Evolutionary conservation across 768 basidiomycete species (phyloP).

Genomic region (Mycena indigotica): DNA sequence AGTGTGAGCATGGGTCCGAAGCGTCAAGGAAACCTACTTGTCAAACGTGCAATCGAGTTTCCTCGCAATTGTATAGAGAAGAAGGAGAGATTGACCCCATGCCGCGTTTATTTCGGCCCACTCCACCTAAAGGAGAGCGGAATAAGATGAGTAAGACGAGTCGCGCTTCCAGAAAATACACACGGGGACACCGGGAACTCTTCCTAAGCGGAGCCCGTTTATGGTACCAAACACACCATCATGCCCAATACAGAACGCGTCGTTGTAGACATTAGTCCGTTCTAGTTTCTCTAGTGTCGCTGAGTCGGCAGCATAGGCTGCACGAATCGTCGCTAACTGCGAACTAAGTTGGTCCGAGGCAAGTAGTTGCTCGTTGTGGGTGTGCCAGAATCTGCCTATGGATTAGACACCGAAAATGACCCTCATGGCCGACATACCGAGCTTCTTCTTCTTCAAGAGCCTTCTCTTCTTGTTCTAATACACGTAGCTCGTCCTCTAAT

Average conservation of each 20-base stretch:
- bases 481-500: conserved; percentile 70
- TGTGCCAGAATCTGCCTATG: conserved; percentile 72
- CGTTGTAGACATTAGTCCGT: conserved; percentile 92
- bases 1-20: conserved; percentile 9
- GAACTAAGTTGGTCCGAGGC: conserved; percentile 65
- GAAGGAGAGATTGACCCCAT: conserved; percentile 93
- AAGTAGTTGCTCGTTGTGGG: conserved; percentile 73
- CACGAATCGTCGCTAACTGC: conserved; percentile 70
- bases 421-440: conserved; percentile 52
- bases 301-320: conserved; percentile 78
- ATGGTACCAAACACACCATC: conserved; percentile 98
- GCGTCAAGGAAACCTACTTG: conserved; percentile 51
- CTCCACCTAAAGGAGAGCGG: conserved; percentile 75
- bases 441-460: conserved; percentile 81
- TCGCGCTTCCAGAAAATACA: conserved; percentile 26
- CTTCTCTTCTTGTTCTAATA: conserved; percentile 77
- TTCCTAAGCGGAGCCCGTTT: conserved; percentile 89
- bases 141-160: conserved; percentile 6
- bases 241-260: conserved; percentile 93
- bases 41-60: conserved; percentile 91
- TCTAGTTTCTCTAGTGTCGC: conserved; percentile 81
- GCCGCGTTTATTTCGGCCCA: conserved; percentile 99
- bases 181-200: conserved; percentile 82
- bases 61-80: conserved; percentile 87
- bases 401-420: neutral